Conservation (phyloP, 2,329 filamentous ascomycete species). For the Colletotrichum tropicale region DNA sequence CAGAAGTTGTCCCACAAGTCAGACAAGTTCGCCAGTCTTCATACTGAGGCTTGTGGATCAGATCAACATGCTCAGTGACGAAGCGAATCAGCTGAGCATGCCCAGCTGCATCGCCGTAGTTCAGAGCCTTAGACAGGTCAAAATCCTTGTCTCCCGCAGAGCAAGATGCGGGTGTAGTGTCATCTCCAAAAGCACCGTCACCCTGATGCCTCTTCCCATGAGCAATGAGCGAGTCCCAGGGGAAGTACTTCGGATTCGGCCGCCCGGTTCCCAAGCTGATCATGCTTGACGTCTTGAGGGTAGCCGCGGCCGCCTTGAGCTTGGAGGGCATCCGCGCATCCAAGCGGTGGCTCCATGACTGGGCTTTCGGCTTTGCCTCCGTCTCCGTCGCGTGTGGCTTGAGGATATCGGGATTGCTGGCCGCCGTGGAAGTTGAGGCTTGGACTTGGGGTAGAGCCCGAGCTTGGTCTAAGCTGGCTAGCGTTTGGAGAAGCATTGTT, state of each 20-base stretch:
- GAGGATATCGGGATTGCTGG: not conserved
- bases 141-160: not conserved
- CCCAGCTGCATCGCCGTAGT: not conserved
- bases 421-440: not conserved
- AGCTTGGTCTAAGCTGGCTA: not conserved
- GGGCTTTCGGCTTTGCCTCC: not conserved
- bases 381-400: not conserved
- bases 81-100: not conserved
- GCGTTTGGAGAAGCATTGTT: not conserved
- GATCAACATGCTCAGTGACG: not conserved
- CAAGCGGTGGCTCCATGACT: not conserved
- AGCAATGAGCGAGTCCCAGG: not conserved
- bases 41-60: not conserved
- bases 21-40: not conserved
- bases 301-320: not conserved
- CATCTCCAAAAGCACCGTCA: not conserved
- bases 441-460: not conserved
- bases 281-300: not conserved
- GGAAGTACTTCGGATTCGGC: not conserved
- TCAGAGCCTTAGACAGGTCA: not conserved
- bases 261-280: not conserved
- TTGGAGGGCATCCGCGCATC: not conserved
- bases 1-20: not conserved
- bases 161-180: rapidly evolving
- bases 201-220: not conserved